phyloP scores from a whole-genome alignment of 768 basidiomycete genomes.

The Kwoniella heveanensis region DNA sequence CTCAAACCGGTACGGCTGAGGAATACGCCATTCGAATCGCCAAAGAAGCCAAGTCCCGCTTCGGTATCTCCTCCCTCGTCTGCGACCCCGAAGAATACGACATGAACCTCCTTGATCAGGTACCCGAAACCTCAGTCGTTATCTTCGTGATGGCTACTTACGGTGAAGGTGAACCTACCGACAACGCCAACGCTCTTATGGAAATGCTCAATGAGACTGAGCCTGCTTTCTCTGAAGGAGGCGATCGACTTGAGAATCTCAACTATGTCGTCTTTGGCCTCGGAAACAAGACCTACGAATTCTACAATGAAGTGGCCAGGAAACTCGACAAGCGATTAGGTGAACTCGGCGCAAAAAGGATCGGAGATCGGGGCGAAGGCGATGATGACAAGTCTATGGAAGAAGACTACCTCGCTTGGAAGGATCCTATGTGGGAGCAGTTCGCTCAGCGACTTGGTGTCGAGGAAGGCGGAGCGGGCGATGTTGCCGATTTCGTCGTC shows the following conservation, averaged over 20 bases:
- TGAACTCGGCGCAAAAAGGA: constrained; percentile 78
- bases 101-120: constrained; percentile 88
- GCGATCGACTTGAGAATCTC: constrained; percentile 72
- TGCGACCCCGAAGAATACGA: constrained; percentile 99
- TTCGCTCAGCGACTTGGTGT: constrained; percentile 80
- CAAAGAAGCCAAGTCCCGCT: constrained; percentile 96
- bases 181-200: constrained; percentile 93
- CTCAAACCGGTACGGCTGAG: constrained; percentile 97
- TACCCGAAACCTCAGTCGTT: constrained; percentile 82
- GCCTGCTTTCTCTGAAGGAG: constrained; percentile 75
- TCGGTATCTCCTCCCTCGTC: constrained; percentile 90
- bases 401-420: constrained; percentile 99
- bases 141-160: constrained; percentile 98
- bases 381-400: constrained; percentile 99
- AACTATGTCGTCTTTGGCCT: constrained; percentile 95
- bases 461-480: constrained; percentile 94
- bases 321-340: constrained; percentile 72
- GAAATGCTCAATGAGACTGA: constrained; percentile 84
- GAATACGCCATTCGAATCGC: constrained; percentile 94
- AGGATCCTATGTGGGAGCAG: constrained; percentile 93
- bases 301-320: constrained; percentile 87
- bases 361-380: constrained; percentile 90
- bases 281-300: constrained; percentile 75
- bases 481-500: constrained; percentile 90
- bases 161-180: constrained; percentile 97